Base-by-base conservation (phyloP, 1,284 basidiomycete species). In the Bjerkandera adusta region DNA sequence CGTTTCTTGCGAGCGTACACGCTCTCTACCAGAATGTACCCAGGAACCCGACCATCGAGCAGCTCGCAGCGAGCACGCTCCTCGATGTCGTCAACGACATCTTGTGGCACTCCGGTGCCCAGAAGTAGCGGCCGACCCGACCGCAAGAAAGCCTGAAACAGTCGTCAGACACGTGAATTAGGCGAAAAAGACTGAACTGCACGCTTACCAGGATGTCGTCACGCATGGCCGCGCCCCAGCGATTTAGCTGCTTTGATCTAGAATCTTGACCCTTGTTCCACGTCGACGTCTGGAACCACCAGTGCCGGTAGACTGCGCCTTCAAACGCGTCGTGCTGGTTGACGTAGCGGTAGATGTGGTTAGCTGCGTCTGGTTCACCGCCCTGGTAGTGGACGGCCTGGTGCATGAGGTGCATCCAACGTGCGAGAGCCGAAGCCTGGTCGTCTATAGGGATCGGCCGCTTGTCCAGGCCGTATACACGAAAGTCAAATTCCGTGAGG, bases 401-500 rank as follows among this genome's bases (percentile, higher is more conserved):
- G 44, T 70, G 63, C 30, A 71, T 66, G 45, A 77, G 74, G 24
- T 73, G 69, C 67, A 83, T 73, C 78, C 76, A 85, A 22, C 77
- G 76, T n/a, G 79, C 57, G 34, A 71, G 63, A 1, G 70, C 66
- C 15, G 68, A 64, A 4, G 71, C 57, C 12, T 37, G 22, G 6
- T 36, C 36, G 20, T 44, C 25, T n/a, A 53, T 48, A 25, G 75
- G 59, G 36, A 83, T 65, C 3, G 68, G 71, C 32, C 61, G 60
- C 48, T 72, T 72, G 49, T 82, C 63, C 15, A 54, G 53, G 51
- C 79, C 81, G 56, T 85, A 81, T 8, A 77, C 67, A 48, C 68
- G 63, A 58, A 86, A 89, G 49, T 85, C 84, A 58, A 80, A 83
- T 64, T 90, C 87, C 43, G 75, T 67, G 27, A 89, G 54, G 43